A percentile compares a stretch with the other conserved stretches of the same genome.
Evolutionary conservation across 176 grass and related monocot species (phyloP).

Genomic region (Chrysopogon serrulatus): DNA sequence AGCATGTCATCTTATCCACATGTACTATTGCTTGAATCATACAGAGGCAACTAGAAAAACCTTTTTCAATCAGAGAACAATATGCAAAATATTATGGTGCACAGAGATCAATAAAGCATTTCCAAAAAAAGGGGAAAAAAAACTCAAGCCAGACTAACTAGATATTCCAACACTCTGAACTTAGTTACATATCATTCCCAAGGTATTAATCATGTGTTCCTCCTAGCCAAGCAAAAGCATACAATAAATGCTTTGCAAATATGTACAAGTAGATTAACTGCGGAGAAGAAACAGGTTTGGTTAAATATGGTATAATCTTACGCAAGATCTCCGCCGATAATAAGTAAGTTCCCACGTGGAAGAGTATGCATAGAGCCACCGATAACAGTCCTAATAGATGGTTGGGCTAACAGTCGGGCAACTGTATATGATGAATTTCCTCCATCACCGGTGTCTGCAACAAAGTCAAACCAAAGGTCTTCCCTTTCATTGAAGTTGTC

Average conservation of each 20-base stretch:
- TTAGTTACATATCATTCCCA: background rate
- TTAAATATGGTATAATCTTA: conserved; percentile 50
- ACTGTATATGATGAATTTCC: conserved; percentile 87
- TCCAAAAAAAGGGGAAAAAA: background rate
- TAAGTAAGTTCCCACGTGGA: conserved; percentile 86
- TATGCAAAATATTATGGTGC: background rate
- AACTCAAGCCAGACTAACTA: conserved; percentile 1
- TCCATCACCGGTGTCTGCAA: conserved; percentile 90
- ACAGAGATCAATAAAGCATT: background rate
- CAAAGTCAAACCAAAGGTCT: conserved; percentile 91
- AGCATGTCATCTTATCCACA: background rate
- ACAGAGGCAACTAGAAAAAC: background rate
- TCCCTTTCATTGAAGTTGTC: conserved; percentile 66
- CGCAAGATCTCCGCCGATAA: conserved; percentile 90
- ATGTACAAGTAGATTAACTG: background rate
- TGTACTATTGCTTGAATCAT: conserved; percentile 8
- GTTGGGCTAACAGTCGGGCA: conserved; percentile 71
- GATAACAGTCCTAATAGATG: conserved; percentile 59
- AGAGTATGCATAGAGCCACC: conserved; percentile 68
- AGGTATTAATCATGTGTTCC: background rate
- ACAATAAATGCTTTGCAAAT: conserved; percentile 13
- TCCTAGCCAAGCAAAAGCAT: background rate
- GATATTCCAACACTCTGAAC: background rate
- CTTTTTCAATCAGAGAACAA: background rate
- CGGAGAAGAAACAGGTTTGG: background rate